A percentile compares a stretch with the other conserved stretches of the same genome.
phyloP scores from a whole-genome alignment of 345 rosid genomes.

The Salix caprea region DNA sequence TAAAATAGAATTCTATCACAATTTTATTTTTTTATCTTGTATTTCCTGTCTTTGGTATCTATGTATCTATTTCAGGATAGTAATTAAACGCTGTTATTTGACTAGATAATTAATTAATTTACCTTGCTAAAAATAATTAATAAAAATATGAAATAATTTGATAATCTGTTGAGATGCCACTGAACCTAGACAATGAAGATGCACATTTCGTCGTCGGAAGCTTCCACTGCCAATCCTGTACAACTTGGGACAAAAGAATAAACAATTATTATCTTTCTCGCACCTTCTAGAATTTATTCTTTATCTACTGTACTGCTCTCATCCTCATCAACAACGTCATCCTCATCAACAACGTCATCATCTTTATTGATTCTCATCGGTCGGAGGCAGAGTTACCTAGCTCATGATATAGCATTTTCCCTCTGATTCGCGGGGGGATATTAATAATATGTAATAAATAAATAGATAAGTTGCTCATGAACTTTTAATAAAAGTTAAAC shows the following conservation, averaged over 20 bases:
- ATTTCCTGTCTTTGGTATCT: neutral
- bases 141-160: neutral
- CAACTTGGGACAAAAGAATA: neutral
- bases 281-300: neutral
- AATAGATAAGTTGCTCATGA: too few relatives aligned
- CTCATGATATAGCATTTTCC: neutral
- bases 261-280: neutral
- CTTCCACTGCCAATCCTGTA: conserved; percentile 1
- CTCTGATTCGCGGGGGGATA: neutral
- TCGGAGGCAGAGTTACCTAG: neutral
- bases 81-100: too few relatives aligned
- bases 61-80: too few relatives aligned
- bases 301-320: neutral
- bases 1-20: too few relatives aligned
- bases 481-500: too few relatives aligned
- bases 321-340: neutral
- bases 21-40: too few relatives aligned
- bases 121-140: too few relatives aligned
- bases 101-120: too few relatives aligned
- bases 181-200: neutral
- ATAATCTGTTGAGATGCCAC: conserved; percentile 1
- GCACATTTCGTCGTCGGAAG: neutral
- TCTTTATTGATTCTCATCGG: neutral
- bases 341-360: neutral
- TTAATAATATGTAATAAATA: too few relatives aligned